Conservation (phyloP, 2,329 filamentous ascomycete species). For the Paecilomyces variotii region DNA sequence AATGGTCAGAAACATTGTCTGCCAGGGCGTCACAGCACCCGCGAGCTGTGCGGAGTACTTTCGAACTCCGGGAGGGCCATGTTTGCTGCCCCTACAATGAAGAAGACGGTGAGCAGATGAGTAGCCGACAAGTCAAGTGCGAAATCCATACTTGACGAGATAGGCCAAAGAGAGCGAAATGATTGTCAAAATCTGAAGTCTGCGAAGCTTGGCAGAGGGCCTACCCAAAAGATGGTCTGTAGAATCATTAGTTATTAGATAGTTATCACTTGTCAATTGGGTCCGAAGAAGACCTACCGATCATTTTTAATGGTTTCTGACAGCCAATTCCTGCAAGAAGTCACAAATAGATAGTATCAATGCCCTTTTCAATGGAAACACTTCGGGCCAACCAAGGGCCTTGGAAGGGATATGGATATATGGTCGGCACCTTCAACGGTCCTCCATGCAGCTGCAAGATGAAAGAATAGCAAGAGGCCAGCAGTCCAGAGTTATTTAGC, state of each 20-base stretch:
- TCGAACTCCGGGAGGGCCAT: slow-evolving; percentile 73
- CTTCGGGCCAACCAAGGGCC: background rate
- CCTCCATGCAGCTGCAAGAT: background rate
- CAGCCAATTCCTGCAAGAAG: background rate
- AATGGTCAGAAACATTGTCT: slow-evolving; percentile 77
- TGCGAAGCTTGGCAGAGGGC: slow-evolving; percentile 82
- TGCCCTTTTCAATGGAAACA: background rate
- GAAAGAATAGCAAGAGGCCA: background rate
- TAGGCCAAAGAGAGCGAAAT: slow-evolving; percentile 88
- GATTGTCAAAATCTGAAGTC: slow-evolving; percentile 85
- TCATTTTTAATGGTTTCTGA: background rate
- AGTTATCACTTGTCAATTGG: background rate
- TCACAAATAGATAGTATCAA: too few species aligned
- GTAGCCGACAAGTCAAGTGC: slow-evolving; percentile 8
- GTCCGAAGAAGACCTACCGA: background rate
- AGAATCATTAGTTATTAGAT: background rate
- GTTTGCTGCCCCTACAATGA: slow-evolving; percentile 62
- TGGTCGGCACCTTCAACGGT: background rate
- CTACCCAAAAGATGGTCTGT: slow-evolving; percentile 83
- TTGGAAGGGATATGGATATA: background rate
- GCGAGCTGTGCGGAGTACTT: slow-evolving; percentile 59
- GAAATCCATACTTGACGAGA: slow-evolving; percentile 55
- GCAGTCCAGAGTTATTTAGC: background rate
- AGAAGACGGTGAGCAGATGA: background rate
- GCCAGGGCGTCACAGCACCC: slow-evolving; percentile 73